Conservation (phyloP, 108 stramenopile genomes). For the Stephanodiscus triporus region DNA sequence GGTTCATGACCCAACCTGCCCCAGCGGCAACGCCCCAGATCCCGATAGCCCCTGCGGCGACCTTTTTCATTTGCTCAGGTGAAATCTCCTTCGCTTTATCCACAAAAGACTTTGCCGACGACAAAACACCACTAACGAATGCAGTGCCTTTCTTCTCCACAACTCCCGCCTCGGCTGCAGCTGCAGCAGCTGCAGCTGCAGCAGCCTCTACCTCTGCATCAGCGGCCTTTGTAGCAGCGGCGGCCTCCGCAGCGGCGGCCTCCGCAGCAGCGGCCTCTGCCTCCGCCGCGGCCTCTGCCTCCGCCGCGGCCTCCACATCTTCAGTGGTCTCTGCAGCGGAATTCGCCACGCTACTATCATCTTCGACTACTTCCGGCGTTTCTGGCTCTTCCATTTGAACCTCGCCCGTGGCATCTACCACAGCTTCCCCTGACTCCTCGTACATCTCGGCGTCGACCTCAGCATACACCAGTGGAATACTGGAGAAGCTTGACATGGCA, state of each 20-base stretch:
- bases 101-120: conserved; percentile 27
- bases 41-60: conserved; percentile 59
- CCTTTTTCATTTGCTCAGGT: conserved; percentile 55
- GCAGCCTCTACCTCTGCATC: conserved; percentile 10
- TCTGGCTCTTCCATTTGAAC: conserved; percentile 26
- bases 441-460: conserved; percentile 17
- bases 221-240: conserved; percentile 3
- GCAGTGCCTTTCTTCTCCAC: not conserved
- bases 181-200: not conserved
- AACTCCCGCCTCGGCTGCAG: not conserved
- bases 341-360: not conserved
- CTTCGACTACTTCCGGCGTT: conserved; percentile 16
- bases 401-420: conserved; percentile 29
- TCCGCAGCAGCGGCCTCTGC: conserved; percentile 9
- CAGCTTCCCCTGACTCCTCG: conserved; percentile 20
- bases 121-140: conserved; percentile 23
- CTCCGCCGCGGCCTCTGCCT: conserved; percentile 12
- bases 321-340: conserved; percentile 9
- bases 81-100: conserved; percentile 42
- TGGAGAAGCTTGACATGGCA: conserved; percentile 26
- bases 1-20: conserved; percentile 57
- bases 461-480: conserved; percentile 20
- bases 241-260: not conserved
- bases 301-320: conserved; percentile 11
- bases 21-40: conserved; percentile 64